phyloP scores from a whole-genome alignment of 2,329 filamentous ascomycete genomes.

The Ilyonectria robusta region DNA sequence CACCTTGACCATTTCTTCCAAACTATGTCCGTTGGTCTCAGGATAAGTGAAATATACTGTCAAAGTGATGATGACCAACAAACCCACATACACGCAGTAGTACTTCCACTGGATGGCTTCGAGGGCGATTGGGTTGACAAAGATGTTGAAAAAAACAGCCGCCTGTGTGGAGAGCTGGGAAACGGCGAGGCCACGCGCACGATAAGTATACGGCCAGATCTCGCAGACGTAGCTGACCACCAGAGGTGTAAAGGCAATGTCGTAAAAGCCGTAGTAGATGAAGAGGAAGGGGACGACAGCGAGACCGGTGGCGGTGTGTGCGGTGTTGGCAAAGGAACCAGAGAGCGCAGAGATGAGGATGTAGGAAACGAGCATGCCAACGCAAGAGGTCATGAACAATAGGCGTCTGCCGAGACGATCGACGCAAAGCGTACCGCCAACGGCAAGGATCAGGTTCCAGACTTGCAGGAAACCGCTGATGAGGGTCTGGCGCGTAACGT shows the following conservation, averaged over 20 bases:
- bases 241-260: no score
- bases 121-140: not conserved
- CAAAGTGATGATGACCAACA: not conserved
- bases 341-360: not conserved
- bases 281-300: not conserved
- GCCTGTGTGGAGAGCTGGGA: no score
- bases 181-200: no score
- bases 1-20: not conserved
- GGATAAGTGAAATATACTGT: not conserved
- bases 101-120: not conserved
- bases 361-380: not conserved
- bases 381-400: not conserved
- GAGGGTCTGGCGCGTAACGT: no score
- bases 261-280: no score
- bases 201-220: no score
- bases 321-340: not conserved
- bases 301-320: not conserved
- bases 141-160: no score
- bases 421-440: no score
- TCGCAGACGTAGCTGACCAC: no score
- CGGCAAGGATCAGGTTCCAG: no score
- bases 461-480: no score
- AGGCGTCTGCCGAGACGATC: not conserved
- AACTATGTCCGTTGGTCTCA: not conserved
- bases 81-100: not conserved